Evolutionary conservation across 306 rosid genomes (phyloP).

Genomic region (Prunus mira): DNA sequence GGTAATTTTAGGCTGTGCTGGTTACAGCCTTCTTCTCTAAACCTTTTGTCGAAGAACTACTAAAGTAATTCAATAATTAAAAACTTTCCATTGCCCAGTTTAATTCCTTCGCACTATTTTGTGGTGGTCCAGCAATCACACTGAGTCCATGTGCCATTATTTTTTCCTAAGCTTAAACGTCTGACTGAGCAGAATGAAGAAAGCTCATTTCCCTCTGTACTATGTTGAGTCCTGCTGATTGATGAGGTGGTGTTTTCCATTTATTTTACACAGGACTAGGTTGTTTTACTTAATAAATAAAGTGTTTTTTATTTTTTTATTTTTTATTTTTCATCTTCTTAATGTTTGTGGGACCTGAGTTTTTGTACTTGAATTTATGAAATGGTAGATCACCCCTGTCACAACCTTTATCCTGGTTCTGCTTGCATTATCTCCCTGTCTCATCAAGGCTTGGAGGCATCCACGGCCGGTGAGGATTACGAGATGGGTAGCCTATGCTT

Average conservation of each 20-base stretch:
- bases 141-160: not conserved
- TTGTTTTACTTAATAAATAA: not conserved
- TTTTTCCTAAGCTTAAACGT: not conserved
- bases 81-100: not conserved
- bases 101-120: not conserved
- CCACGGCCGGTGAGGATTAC: conserved; percentile 71
- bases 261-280: not conserved
- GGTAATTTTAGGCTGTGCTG: not conserved
- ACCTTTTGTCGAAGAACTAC: not conserved
- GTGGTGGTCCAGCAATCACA: not conserved
- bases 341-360: not conserved
- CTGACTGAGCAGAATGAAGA: not conserved
- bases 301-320: not conserved
- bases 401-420: conserved; percentile 66
- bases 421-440: conserved; percentile 87
- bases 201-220: not conserved
- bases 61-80: not conserved
- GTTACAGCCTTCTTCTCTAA: not conserved
- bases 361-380: conserved; percentile 18
- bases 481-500: conserved; percentile 90
- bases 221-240: not conserved
- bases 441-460: conserved; percentile 72
- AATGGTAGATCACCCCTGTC: conserved; percentile 73
- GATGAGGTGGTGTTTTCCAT: not conserved
- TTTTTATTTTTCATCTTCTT: not conserved